These are phyloP conservation scores for Suhomyces terraborum DNA, from an alignment of 1,139 yeast genomes.

Conservation along the genomic window DNA sequence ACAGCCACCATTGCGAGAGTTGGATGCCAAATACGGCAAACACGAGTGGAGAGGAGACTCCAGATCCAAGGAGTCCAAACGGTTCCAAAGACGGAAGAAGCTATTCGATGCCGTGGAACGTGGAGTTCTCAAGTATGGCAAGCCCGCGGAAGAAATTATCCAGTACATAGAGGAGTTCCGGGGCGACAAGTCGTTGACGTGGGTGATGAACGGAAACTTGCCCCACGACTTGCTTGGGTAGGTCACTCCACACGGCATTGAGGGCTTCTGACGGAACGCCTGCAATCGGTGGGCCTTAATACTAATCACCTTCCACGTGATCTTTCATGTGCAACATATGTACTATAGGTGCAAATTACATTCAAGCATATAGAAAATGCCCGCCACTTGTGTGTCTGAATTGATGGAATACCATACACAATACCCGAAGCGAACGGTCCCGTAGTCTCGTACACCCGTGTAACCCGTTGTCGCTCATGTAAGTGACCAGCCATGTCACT, in stretches of 20 bases:
- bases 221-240: conserved; percentile 35
- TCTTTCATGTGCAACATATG: too few species aligned
- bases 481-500: too few species aligned
- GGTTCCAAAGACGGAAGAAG: conserved; percentile 49
- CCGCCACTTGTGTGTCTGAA: neutral
- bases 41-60: conserved; percentile 53
- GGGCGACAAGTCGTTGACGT: conserved; percentile 48
- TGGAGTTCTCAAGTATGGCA: conserved; percentile 44
- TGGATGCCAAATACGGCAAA: conserved; percentile 49
- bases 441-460: too few species aligned
- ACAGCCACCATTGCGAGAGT: conserved; percentile 46
- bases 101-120: conserved; percentile 48
- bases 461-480: too few species aligned
- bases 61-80: conserved; percentile 48
- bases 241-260: too few species aligned
- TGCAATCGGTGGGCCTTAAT: too few species aligned
- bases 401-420: neutral
- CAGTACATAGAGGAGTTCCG: conserved; percentile 45
- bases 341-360: neutral
- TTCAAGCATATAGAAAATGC: neutral
- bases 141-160: conserved; percentile 47
- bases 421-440: too few species aligned
- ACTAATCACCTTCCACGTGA: too few species aligned
- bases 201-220: conserved; percentile 54
- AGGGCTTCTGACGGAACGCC: too few species aligned